Percentiles rank a stretch among this genome's conserved stretches.
These are phyloP conservation scores for Phytophthora colocasiae DNA, from an alignment of 352 stramenopile species.

Conservation along the genomic window DNA sequence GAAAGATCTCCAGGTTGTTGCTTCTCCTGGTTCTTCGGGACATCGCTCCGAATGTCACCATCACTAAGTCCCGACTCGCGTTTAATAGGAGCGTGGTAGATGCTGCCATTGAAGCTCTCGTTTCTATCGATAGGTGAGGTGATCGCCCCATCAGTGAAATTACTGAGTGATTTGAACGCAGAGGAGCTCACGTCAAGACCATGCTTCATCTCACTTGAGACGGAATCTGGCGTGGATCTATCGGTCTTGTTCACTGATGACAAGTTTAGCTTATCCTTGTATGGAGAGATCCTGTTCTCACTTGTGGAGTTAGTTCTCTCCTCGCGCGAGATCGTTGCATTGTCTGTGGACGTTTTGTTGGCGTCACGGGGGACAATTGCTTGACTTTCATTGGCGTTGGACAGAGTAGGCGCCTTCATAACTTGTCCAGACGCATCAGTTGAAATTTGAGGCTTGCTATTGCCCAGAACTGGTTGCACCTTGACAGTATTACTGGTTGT, in stretches of 20 bases:
- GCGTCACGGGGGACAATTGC: neutral
- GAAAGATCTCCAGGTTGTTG: no score
- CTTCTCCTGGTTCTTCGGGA: no score
- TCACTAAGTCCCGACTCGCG: no score
- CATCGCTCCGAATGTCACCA: no score
- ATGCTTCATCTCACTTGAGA: neutral
- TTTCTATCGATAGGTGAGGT: neutral
- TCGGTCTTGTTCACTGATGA: neutral
- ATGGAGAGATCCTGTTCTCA: neutral
- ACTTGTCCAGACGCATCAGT: neutral
- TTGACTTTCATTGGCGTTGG: neutral
- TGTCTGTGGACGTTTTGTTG: neutral
- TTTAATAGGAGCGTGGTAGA: no score
- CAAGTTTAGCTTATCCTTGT: neutral
- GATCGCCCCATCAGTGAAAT: neutral
- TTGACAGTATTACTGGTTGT: neutral
- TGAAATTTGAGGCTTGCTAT: neutral
- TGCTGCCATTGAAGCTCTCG: no score
- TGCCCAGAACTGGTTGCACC: neutral
- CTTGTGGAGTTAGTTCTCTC: neutral
- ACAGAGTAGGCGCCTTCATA: neutral
- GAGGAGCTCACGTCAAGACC: neutral
- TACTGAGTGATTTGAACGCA: neutral
- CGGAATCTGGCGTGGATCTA: neutral
- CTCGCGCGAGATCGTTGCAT: neutral